phyloP scores from a whole-genome alignment of 1,284 basidiomycete species.

The Ustilago hordei region DNA sequence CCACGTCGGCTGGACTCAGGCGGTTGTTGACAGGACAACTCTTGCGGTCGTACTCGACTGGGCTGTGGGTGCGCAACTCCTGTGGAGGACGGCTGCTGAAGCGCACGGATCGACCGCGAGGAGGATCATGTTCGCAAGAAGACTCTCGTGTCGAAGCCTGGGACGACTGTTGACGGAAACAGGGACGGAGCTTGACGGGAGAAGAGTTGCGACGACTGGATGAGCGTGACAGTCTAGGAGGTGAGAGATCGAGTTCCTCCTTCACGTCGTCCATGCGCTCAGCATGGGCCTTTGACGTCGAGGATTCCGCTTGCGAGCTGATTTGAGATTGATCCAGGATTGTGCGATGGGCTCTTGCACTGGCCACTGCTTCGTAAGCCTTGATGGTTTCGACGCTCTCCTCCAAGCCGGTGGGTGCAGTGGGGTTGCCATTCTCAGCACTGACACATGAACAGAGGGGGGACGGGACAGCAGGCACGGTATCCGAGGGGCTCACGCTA shows the following conservation, averaged over 20 bases:
- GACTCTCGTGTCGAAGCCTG: constrained; percentile 50
- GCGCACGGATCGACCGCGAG: constrained; percentile 56
- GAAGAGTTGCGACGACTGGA: constrained; percentile 54
- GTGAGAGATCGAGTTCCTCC: constrained; percentile 7
- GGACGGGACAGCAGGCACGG: constrained; percentile 60
- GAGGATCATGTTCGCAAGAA: constrained; percentile 55
- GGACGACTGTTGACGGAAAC: constrained; percentile 57
- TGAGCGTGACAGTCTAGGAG: constrained; percentile 33
- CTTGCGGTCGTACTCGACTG: constrained; percentile 68
- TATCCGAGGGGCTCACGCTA: constrained; percentile 58
- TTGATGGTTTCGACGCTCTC: constrained; percentile 54
- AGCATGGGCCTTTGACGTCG: background rate
- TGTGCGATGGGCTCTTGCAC: background rate
- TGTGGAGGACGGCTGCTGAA: constrained; percentile 63
- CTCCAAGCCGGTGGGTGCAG: constrained; percentile 24
- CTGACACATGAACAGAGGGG: constrained; percentile 60
- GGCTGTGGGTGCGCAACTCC: constrained; percentile 65
- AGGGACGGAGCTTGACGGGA: constrained; percentile 61
- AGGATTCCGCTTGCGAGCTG: background rate
- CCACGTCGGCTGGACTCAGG: constrained; percentile 63
- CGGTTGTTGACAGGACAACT: constrained; percentile 63
- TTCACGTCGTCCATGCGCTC: too few species aligned
- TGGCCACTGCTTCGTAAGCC: constrained; percentile 10
- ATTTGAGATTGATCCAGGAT: background rate
- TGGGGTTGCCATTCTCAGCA: constrained; percentile 20